Evolutionary conservation across 306 rosid genomes (phyloP).

Genomic region (Cucurbita pepo): DNA sequence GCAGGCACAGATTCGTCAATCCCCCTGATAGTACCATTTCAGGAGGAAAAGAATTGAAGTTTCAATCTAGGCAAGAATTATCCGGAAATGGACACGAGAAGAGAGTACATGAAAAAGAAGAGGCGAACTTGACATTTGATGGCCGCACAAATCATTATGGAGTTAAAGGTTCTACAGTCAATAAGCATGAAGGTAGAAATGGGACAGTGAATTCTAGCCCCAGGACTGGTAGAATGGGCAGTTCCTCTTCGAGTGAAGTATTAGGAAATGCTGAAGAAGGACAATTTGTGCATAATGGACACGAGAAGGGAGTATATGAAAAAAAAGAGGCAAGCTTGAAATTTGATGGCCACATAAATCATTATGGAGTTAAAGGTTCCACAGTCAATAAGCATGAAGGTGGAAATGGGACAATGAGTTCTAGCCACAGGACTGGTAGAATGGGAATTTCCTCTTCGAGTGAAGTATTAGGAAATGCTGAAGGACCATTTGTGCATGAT

Average conservation of each 20-base stretch:
- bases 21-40: slow-evolving; percentile 25
- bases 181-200: slow-evolving; percentile 25
- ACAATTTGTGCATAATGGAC: slow-evolving; percentile 18
- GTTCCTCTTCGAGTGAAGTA: slow-evolving; percentile 41
- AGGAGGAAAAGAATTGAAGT: slow-evolving; percentile 22
- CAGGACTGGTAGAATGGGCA: slow-evolving; percentile 22
- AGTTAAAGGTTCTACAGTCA: slow-evolving; percentile 22
- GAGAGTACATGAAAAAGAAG: slow-evolving; percentile 21
- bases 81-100: slow-evolving; percentile 28
- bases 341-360: no score
- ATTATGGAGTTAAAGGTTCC: slow-evolving; percentile 8
- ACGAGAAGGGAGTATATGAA: no score
- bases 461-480: slow-evolving; percentile 21
- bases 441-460: slow-evolving; percentile 33
- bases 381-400: slow-evolving; percentile 26
- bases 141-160: slow-evolving; percentile 15
- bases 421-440: slow-evolving; percentile 25
- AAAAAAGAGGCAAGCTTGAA: no score
- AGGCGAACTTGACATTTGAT: slow-evolving; percentile 20
- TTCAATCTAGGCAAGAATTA: slow-evolving; percentile 23
- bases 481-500: slow-evolving; percentile 25
- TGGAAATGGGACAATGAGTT: slow-evolving; percentile 22
- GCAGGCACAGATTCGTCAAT: slow-evolving; percentile 18
- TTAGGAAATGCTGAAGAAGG: slow-evolving; percentile 24
- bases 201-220: slow-evolving; percentile 22